A percentile compares a stretch with the other conserved stretches of the same genome.
phyloP scores from a whole-genome alignment of 176 grass and related monocot genomes.

The Carex scoparia region DNA sequence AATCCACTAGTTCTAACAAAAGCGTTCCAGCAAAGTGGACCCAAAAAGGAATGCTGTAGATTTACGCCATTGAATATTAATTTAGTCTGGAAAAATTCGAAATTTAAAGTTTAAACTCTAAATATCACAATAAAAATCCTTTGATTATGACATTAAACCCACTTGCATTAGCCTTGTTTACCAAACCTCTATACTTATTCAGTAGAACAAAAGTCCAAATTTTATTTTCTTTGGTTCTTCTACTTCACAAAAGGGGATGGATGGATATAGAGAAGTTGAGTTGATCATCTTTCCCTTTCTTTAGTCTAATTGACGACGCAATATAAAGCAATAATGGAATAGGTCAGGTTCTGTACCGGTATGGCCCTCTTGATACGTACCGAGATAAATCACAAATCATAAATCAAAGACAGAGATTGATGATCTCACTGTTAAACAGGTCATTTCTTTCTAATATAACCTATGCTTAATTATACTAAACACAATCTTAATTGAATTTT shows the following conservation, averaged over 20 bases:
- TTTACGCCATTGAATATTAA: conserved; percentile 1
- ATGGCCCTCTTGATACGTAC: not conserved
- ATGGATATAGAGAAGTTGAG: no score
- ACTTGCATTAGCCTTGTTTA: not conserved
- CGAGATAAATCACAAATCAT: not conserved
- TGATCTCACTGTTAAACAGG: not conserved
- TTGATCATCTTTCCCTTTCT: not conserved
- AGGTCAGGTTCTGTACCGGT: not conserved
- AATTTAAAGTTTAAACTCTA: not conserved
- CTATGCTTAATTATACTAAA: not conserved
- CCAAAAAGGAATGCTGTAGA: not conserved
- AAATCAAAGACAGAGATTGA: not conserved
- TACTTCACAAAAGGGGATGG: not conserved
- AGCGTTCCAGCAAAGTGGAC: not conserved
- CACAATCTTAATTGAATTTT: not conserved
- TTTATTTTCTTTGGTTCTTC: conserved; percentile 11
- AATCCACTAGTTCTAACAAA: not conserved
- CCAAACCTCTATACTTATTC: not conserved
- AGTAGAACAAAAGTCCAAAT: conserved; percentile 11
- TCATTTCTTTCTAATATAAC: not conserved
- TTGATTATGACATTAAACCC: conserved; percentile 21
- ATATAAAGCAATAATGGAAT: not conserved
- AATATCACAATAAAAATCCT: not conserved
- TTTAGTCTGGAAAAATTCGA: not conserved
- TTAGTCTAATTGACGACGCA: not conserved